Base-by-base conservation (phyloP, 2,329 filamentous ascomycete genomes). In the Aspergillus fumigatus region DNA sequence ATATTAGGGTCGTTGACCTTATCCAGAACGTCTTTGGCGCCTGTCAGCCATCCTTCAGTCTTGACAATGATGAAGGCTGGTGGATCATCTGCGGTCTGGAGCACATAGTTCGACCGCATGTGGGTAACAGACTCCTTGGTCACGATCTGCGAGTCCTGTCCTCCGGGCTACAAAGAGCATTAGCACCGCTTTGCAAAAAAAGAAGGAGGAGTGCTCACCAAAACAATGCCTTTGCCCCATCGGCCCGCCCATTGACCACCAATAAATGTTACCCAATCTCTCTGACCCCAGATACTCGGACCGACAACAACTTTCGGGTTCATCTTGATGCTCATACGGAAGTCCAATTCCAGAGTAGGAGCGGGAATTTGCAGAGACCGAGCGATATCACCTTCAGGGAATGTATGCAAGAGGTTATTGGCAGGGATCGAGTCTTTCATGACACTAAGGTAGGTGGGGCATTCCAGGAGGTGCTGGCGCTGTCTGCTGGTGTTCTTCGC, bases 381-480 rank as follows among this genome's bases (percentile, higher is more conserved):
- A 23, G 77, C 77, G 52, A 79, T 68, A 65, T 80, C 77, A 49
- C 76, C 76, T 63, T 79, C 77, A 29, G 78, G 78, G 62, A 80
- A 80, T 43, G 77, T 77, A 64, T 80, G 77, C 32, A 80, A 73
- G 48, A 80, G 70, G 58, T 79, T 79, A 60, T 80, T 80, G 52
- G 79, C 78, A 29, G 78, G 78, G 47, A 80, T 80, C 1, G 77
- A 77, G 56, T 80, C 78, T 61, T 80, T 80, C 77, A 80, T 80
- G 40, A 79, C 78, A 62, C 77, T 79, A 21, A 79, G 74, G 58
- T 80, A 80, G 52, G 77, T 79, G 5, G 75, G 71, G 51, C 77
- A 79, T 65, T 79, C 77, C n/a, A 79, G 67, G 25, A 79, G 67
- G 64, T 79, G 77, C 59, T 79, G 77, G 38, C 77, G 75, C 63